Percentiles rank a stretch among this genome's conserved stretches.
Conservation (phyloP, 257 asterid genomes). For the Petrea volubilis region DNA sequence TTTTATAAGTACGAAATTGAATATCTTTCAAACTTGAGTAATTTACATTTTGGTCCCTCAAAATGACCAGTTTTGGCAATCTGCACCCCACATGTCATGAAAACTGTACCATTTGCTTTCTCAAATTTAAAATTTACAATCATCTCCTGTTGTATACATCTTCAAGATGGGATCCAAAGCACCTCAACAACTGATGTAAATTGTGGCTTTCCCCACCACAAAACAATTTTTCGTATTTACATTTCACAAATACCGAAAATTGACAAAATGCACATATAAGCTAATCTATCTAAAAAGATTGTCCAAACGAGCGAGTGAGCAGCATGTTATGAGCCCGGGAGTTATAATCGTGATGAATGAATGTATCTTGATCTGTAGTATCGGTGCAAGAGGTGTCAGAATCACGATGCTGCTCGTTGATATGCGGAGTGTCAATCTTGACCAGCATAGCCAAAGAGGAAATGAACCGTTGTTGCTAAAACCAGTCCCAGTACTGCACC, state of each 20-base stretch:
- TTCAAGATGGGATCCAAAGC: not conserved
- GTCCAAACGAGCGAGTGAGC: not conserved
- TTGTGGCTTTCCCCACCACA: conserved; percentile 20
- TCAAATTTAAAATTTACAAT: not conserved
- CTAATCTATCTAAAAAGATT: conserved; percentile 15
- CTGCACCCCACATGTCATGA: not conserved
- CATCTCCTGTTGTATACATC: not conserved
- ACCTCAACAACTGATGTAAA: conserved; percentile 15
- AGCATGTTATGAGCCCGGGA: conserved; percentile 4
- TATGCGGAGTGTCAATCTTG: conserved; percentile 32
- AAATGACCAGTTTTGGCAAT: not conserved
- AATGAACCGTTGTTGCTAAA: conserved; percentile 48
- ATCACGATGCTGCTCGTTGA: not conserved
- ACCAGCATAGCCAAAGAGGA: conserved; percentile 35
- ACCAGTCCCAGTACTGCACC: conserved; percentile 71
- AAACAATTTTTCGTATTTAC: conserved; percentile 24
- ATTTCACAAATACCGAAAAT: conserved; percentile 14
- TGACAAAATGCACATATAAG: conserved; percentile 6
- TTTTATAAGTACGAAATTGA: too few relatives aligned
- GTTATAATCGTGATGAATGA: not conserved
- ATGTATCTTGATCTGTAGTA: not conserved
- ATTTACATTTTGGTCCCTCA: not conserved
- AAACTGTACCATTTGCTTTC: not conserved
- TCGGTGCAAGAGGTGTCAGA: conserved; percentile 6
- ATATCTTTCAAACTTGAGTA: too few relatives aligned